Conservation (phyloP, 352 stramenopile genomes). For the Pythium sukuiense region DNA sequence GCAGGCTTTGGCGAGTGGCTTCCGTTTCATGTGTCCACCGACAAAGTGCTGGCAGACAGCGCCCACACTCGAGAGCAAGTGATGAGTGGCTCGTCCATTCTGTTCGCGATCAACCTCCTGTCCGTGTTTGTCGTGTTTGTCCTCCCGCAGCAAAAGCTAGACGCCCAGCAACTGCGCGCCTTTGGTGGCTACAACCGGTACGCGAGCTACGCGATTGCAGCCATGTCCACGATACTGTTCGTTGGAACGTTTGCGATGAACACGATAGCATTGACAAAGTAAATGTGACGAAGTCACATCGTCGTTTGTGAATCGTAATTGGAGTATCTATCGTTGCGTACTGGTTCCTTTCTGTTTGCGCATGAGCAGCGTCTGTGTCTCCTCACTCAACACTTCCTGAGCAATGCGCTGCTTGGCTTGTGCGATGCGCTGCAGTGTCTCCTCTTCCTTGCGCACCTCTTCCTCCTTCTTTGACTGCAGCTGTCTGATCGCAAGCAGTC, state of each 20-base stretch:
- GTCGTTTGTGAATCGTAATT: not conserved
- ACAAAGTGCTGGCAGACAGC: constrained; percentile 12
- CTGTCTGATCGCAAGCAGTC: constrained; percentile 39
- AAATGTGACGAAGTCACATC: not conserved
- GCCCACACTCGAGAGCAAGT: constrained; percentile 6
- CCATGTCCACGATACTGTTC: constrained; percentile 40
- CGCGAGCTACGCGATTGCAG: constrained; percentile 31
- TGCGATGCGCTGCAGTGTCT: constrained; percentile 28
- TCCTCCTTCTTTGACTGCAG: constrained; percentile 51
- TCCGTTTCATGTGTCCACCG: constrained; percentile 13
- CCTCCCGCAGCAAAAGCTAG: constrained; percentile 30
- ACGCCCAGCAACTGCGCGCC: constrained; percentile 25
- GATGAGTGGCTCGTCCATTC: constrained; percentile 10
- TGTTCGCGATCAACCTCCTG: constrained; percentile 26
- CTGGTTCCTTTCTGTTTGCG: constrained; percentile 8
- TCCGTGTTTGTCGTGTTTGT: constrained; percentile 12
- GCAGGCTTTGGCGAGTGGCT: constrained; percentile 32
- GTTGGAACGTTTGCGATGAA: constrained; percentile 32
- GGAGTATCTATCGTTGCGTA: not conserved
- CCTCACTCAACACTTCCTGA: constrained; percentile 36
- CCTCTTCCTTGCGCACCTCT: constrained; percentile 41
- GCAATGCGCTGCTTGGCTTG: constrained; percentile 37
- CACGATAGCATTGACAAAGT: constrained; percentile 17
- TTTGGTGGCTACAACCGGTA: constrained; percentile 30
- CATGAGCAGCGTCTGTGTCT: constrained; percentile 38